Percentiles rank a stretch among this genome's conserved stretches.
Evolutionary conservation across 805 yeast genomes (phyloP).

Genomic region (Starmerella bombi): DNA sequence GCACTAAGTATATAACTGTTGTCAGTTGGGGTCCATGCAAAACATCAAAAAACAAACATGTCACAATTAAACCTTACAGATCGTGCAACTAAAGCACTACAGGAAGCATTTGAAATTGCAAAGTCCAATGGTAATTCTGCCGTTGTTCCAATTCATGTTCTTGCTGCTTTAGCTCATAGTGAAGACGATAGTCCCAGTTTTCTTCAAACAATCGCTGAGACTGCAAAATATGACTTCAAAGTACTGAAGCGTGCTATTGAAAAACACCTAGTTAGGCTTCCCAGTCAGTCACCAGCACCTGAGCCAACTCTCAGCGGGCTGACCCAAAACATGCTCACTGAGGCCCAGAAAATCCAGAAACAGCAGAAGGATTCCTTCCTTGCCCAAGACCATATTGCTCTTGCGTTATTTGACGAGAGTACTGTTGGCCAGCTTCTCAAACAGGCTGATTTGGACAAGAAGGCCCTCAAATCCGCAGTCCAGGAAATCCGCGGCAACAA

Average conservation of each 20-base stretch:
- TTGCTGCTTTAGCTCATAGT: slow-evolving; percentile 77
- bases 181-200: slow-evolving; percentile 46
- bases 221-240: slow-evolving; percentile 79
- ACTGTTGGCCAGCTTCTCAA: slow-evolving; percentile 58
- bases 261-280: slow-evolving; percentile 65
- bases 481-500: slow-evolving; percentile 75
- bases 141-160: slow-evolving; percentile 72
- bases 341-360: slow-evolving; percentile 63
- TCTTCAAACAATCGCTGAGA: slow-evolving; percentile 68
- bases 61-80: slow-evolving; percentile 56
- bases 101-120: slow-evolving; percentile 69
- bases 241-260: slow-evolving; percentile 68
- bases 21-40: too few relatives aligned
- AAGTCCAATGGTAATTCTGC: slow-evolving; percentile 74
- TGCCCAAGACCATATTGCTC: slow-evolving; percentile 85
- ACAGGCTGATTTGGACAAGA: slow-evolving; percentile 49
- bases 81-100: slow-evolving; percentile 71
- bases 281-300: slow-evolving; percentile 84
- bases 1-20: too few relatives aligned
- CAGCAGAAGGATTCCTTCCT: slow-evolving; percentile 84
- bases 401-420: slow-evolving; percentile 72
- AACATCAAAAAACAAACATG: too few relatives aligned
- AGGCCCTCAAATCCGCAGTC: slow-evolving; percentile 64
- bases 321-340: slow-evolving; percentile 59
- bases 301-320: slow-evolving; percentile 64